A percentile compares a stretch with the other conserved stretches of the same genome.
Conservation (phyloP, 768 basidiomycete genomes). For the Cubamyces lactineus region DNA sequence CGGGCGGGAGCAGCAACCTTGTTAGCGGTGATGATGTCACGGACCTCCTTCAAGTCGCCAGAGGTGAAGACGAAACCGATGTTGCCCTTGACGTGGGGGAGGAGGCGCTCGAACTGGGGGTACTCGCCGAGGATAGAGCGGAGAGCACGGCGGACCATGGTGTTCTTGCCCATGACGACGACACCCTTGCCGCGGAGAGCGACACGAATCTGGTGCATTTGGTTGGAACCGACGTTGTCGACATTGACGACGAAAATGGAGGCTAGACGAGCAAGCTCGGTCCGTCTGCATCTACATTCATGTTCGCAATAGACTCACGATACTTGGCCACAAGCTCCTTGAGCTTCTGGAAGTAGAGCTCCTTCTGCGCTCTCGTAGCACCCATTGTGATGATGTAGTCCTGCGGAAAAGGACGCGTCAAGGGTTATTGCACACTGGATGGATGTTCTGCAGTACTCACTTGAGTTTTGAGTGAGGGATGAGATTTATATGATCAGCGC, state of each 20-base stretch:
- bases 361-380: conserved; percentile 88
- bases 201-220: conserved; percentile 97
- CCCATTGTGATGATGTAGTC: conserved; percentile 68
- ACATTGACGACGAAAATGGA: conserved; percentile 99
- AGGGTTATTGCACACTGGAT: not conserved
- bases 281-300: not conserved
- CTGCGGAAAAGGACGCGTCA: conserved; percentile 6
- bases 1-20: conserved; percentile 98
- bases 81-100: conserved; percentile 96
- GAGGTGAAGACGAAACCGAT: conserved; percentile 99
- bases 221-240: conserved; percentile 99
- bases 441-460: not conserved
- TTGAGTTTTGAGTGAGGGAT: conserved; percentile 14
- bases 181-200: conserved; percentile 95
- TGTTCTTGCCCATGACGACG: conserved; percentile 99
- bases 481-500: conserved; percentile 48
- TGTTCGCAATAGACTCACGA: conserved; percentile 55
- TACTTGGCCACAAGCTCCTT: conserved; percentile 90
- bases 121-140: conserved; percentile 86
- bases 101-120: conserved; percentile 95
- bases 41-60: conserved; percentile 90
- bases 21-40: conserved; percentile 92
- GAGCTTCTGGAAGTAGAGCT: conserved; percentile 89
- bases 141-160: conserved; percentile 98
- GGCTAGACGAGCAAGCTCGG: conserved; percentile 49